Evolutionary conservation across 164 flowering plant genomes (phyloP).

Genomic region (Sextonia rubra): DNA sequence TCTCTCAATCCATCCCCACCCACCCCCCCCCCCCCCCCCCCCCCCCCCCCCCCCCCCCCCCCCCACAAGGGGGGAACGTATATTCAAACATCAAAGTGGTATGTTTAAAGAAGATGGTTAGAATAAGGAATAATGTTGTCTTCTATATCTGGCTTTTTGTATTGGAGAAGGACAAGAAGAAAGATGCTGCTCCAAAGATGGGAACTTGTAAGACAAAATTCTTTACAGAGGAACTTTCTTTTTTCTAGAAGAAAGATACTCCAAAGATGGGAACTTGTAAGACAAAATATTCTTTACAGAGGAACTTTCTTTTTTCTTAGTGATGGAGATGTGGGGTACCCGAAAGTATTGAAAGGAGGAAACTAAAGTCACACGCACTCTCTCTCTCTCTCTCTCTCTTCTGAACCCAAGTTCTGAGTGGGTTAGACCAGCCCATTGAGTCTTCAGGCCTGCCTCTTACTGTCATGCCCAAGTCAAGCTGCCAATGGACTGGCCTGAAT

Average conservation of each 20-base stretch:
- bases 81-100: conserved; percentile 13
- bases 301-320: conserved; percentile 11
- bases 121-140: conserved; percentile 6
- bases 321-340: conserved; percentile 16
- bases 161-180: conserved; percentile 14
- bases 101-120: conserved; percentile 9
- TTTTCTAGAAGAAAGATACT: conserved; percentile 14
- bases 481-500: no score
- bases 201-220: conserved; percentile 25
- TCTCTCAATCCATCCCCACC: no score
- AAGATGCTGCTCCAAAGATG: conserved; percentile 11
- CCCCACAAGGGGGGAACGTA: no score
- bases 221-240: conserved; percentile 23
- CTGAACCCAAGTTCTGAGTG: no score
- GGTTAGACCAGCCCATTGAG: no score
- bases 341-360: conserved; percentile 14
- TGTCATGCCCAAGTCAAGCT: no score
- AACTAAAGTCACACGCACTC: no score
- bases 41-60: no score
- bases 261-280: conserved; percentile 13
- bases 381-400: no score
- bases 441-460: no score
- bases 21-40: no score
- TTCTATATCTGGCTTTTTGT: background rate
- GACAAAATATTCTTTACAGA: conserved; percentile 30